Percentiles rank a stretch among this genome's conserved stretches.
phyloP scores from a whole-genome alignment of 495 filamentous ascomycete species.

The Cryomyces minteri region DNA sequence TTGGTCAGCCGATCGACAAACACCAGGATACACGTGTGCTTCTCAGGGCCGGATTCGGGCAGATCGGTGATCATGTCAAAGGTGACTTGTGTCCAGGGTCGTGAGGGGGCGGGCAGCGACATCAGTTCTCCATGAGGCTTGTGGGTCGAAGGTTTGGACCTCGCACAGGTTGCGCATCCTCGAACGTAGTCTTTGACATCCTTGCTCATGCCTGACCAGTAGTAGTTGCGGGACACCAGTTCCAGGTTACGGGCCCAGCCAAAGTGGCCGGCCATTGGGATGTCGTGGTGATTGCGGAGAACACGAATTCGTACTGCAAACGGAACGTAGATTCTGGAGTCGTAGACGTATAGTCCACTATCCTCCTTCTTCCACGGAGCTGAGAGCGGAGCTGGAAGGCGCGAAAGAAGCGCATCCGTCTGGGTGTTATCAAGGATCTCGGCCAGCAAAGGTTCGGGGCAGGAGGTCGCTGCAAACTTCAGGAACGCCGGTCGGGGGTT shows the following conservation, averaged over 20 bases:
- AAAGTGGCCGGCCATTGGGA: conserved; percentile 1
- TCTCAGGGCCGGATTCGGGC: not conserved
- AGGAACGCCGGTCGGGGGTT: too few species aligned
- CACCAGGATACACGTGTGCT: conserved; percentile 3
- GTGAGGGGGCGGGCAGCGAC: conserved; percentile 6
- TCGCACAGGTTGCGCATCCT: conserved; percentile 4
- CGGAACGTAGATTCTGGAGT: not conserved
- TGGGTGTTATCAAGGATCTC: too few species aligned
- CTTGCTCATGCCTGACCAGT: conserved; percentile 1
- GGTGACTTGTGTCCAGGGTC: conserved; percentile 8
- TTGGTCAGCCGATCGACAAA: conserved; percentile 6
- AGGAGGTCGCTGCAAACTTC: too few species aligned
- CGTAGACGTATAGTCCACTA: too few species aligned
- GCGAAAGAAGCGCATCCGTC: too few species aligned
- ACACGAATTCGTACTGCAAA: not conserved
- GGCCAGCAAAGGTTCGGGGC: too few species aligned
- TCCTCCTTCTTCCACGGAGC: too few species aligned
- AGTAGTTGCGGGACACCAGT: conserved; percentile 1
- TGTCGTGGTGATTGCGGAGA: conserved; percentile 1
- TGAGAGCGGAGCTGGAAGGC: too few species aligned
- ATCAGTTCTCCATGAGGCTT: conserved; percentile 7
- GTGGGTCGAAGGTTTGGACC: conserved; percentile 3
- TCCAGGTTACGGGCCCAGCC: not conserved
- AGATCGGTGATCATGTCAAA: conserved; percentile 9
- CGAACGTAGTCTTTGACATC: conserved; percentile 3